Percentiles rank a stretch among this genome's conserved stretches.
These are phyloP conservation scores for Kingdonia uniflora DNA, from an alignment of 164 flowering plant genomes.

Conservation along the genomic window DNA sequence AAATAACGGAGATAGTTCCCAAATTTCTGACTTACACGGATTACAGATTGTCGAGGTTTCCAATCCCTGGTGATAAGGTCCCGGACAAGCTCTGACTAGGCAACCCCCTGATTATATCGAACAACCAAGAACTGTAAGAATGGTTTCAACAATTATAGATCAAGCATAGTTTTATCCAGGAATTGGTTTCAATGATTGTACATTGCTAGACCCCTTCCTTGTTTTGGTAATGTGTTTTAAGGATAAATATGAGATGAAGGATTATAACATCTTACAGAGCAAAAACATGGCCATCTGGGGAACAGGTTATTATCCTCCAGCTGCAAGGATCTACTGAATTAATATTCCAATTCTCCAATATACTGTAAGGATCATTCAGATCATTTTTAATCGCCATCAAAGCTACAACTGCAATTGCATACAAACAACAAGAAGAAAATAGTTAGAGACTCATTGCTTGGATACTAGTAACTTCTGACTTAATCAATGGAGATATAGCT, in stretches of 20 bases:
- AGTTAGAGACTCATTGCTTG: no score
- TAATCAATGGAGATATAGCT: no score
- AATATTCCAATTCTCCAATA: constrained; percentile 84
- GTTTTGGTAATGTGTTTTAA: neutral
- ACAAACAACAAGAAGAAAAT: no score
- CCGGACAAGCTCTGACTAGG: constrained; percentile 88
- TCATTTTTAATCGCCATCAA: constrained; percentile 58
- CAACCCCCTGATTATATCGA: constrained; percentile 47
- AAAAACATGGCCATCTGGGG: constrained; percentile 71
- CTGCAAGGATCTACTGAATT: constrained; percentile 97
- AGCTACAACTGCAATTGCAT: constrained; percentile 64
- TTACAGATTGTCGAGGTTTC: constrained; percentile 69
- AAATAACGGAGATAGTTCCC: neutral
- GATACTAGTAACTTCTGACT: no score
- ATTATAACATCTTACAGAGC: constrained; percentile 48
- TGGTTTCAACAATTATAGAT: neutral
- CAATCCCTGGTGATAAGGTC: constrained; percentile 63
- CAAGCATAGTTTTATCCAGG: no score
- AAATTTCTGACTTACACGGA: constrained; percentile 57
- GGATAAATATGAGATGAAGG: neutral
- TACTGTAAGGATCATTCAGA: constrained; percentile 72
- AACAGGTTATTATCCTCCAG: constrained; percentile 96
- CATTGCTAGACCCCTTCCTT: neutral
- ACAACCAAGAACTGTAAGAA: neutral
- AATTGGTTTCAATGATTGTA: neutral